Percentiles rank a stretch among this genome's conserved stretches.
Evolutionary conservation across 2,329 filamentous ascomycete genomes (phyloP).

Genomic region (Diaporthe helianthi): DNA sequence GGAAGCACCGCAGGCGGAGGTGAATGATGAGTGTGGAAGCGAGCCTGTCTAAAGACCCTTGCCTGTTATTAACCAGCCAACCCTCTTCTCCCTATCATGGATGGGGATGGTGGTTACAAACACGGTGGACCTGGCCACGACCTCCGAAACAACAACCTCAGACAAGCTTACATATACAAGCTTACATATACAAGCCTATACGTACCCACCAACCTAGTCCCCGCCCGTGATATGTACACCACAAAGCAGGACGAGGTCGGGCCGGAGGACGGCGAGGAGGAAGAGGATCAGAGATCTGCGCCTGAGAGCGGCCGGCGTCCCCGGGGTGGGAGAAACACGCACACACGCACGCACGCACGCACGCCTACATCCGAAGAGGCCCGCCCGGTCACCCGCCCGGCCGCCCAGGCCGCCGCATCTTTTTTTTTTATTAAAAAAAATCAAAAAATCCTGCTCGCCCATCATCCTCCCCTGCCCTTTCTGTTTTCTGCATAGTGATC

Average conservation of each 20-base stretch:
- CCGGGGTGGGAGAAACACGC: neutral
- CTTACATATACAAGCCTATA: neutral
- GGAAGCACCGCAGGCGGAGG: conserved; percentile 44
- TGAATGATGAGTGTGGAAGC: conserved; percentile 34
- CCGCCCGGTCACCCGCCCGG: neutral
- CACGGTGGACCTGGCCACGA: neutral
- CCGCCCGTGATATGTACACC: neutral
- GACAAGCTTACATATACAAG: conserved; percentile 7
- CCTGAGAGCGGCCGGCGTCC: neutral
- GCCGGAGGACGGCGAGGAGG: too few species aligned
- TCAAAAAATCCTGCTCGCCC: neutral
- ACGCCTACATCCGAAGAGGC: neutral
- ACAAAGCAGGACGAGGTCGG: neutral
- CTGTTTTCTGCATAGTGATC: too few species aligned
- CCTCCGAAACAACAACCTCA: conserved; percentile 6
- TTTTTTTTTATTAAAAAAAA: too few species aligned
- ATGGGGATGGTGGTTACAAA: neutral
- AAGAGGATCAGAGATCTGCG: neutral
- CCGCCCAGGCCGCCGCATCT: neutral
- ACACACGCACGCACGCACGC: too few species aligned
- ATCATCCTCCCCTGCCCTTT: neutral
- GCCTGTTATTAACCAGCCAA: too few species aligned
- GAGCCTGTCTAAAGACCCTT: neutral
- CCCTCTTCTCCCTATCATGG: neutral
- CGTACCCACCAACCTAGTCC: neutral